Percentiles rank a stretch among this genome's conserved stretches.
These are phyloP conservation scores for Colletotrichum gigasporum DNA, from an alignment of 2,329 filamentous ascomycete species.

Conservation along the genomic window DNA sequence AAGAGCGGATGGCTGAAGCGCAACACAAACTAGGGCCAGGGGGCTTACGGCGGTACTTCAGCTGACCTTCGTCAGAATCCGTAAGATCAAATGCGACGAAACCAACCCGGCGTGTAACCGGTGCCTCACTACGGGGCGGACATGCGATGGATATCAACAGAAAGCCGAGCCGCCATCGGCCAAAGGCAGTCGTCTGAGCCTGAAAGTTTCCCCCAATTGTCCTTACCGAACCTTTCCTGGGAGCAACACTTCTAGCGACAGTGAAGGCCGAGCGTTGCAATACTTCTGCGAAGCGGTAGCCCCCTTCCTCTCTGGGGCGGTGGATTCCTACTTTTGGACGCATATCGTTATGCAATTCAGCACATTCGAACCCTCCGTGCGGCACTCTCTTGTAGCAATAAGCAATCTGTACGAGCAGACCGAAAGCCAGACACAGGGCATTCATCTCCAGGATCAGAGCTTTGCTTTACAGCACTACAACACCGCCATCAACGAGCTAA, in stretches of 20 bases:
- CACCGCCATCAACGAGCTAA: slow-evolving; percentile 54
- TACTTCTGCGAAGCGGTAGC: slow-evolving; percentile 45
- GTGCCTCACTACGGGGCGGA: slow-evolving; percentile 64
- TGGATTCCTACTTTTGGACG: slow-evolving; percentile 55
- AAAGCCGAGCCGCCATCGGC: slow-evolving; percentile 31
- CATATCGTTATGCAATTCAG: slow-evolving; percentile 56
- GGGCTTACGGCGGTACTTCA: too few relatives aligned
- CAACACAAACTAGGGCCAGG: too few relatives aligned
- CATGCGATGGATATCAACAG: slow-evolving; percentile 63
- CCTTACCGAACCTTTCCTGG: slow-evolving; percentile 27
- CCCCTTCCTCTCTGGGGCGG: slow-evolving; percentile 48
- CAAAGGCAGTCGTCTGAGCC: slow-evolving; percentile 30
- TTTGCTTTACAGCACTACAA: slow-evolving; percentile 59
- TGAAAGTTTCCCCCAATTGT: slow-evolving; percentile 26
- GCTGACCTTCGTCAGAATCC: slow-evolving; percentile 48
- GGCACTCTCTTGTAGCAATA: slow-evolving; percentile 59
- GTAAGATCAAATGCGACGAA: slow-evolving; percentile 68
- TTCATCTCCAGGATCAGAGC: slow-evolving; percentile 29
- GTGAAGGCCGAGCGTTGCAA: slow-evolving; percentile 41
- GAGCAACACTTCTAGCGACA: background rate
- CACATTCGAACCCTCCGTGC: slow-evolving; percentile 54
- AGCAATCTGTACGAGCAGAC: slow-evolving; percentile 54
- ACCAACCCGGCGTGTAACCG: slow-evolving; percentile 61
- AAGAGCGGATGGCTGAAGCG: background rate
- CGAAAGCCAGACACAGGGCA: slow-evolving; percentile 6